Base-by-base conservation (phyloP, 768 basidiomycete genomes). In the Rubroboletus pulcherrimus region DNA sequence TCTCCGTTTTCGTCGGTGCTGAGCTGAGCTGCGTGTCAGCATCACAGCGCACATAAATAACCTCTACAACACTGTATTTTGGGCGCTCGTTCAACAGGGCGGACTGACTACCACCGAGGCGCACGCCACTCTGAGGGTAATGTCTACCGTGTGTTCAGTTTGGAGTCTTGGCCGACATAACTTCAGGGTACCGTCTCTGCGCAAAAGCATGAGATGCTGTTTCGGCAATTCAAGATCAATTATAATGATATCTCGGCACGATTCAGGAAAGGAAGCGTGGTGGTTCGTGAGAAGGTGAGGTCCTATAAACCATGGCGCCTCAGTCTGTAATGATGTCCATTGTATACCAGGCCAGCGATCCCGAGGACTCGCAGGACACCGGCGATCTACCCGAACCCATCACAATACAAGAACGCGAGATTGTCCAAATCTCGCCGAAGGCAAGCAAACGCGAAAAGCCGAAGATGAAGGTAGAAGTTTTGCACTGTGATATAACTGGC, bases 31-130 rank as follows among this genome's bases (percentile, higher is more conserved):
- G 61, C 51, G 51, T 51, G 60, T 48, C 49, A 59, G 54, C 54
- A 49, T 57, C 59, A 24, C 68, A 98, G 95, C 97, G 0, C 97
- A 99, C 68, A 89, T 98, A 68, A 99, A 99, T 68, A 99, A 99
- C 68, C 74, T 99, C 24, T 95, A 98, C 75, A 99, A 99, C 66
- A 98, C 97, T 0, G 77, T 76, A 0, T 99, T 98, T 66, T 98
- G 96, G 97, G 90, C 93, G 0, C 81, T 99, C 34, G 84, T 98
- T 0, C 86, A 87, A 42, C 80, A 90, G 63, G 89, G 86, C n/a
- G 88, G 86, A 0, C 76, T 89, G 68, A 85, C 84, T 2, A 85
- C 87, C 2, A 78, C 84, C 3, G 82, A 95, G 55, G 96, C 96
- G 1, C 91, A 98, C 67, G 81, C 83, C 30, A 82, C 83, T 1